Conservation (phyloP, 2,329 filamentous ascomycete genomes). For the Fusarium goolgardi region DNA sequence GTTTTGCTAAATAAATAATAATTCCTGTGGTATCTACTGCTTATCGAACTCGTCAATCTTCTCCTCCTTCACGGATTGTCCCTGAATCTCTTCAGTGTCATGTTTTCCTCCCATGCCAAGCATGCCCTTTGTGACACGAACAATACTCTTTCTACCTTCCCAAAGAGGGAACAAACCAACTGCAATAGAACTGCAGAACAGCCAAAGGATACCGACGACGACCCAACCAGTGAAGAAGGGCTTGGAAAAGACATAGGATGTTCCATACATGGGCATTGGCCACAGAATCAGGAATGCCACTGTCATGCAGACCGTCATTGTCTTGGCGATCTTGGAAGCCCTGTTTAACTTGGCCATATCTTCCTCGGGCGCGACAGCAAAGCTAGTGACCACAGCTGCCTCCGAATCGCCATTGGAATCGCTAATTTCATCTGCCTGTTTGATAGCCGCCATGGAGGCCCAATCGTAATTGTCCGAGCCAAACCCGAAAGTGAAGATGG, state of each 20-base stretch:
- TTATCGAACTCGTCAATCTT: slow-evolving; percentile 31
- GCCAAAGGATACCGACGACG: slow-evolving; percentile 76
- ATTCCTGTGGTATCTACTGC: not conserved
- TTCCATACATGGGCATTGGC: slow-evolving; percentile 93
- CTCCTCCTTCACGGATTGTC: slow-evolving; percentile 13
- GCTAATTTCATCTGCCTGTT: slow-evolving; percentile 81
- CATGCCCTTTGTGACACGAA: slow-evolving; percentile 36
- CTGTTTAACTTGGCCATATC: slow-evolving; percentile 64
- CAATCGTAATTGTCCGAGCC: slow-evolving; percentile 82
- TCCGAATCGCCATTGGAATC: slow-evolving; percentile 61
- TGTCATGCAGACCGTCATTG: slow-evolving; percentile 59
- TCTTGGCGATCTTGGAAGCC: slow-evolving; percentile 61
- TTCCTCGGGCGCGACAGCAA: slow-evolving; percentile 47
- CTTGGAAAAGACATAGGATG: slow-evolving; percentile 71
- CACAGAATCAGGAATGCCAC: slow-evolving; percentile 81
- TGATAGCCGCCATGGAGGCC: slow-evolving; percentile 82
- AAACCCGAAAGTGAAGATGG: slow-evolving; percentile 74
- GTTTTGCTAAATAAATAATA: not conserved
- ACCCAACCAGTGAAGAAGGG: slow-evolving; percentile 81
- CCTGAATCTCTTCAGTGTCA: slow-evolving; percentile 9
- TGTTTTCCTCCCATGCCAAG: slow-evolving; percentile 27
- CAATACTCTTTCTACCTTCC: slow-evolving; percentile 69
- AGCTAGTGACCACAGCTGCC: slow-evolving; percentile 10
- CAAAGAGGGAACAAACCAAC: slow-evolving; percentile 86
- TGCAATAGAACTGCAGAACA: slow-evolving; percentile 75